These are phyloP conservation scores for Oldenlandia corymbosa DNA, from an alignment of 257 asterid species.

Conservation along the genomic window DNA sequence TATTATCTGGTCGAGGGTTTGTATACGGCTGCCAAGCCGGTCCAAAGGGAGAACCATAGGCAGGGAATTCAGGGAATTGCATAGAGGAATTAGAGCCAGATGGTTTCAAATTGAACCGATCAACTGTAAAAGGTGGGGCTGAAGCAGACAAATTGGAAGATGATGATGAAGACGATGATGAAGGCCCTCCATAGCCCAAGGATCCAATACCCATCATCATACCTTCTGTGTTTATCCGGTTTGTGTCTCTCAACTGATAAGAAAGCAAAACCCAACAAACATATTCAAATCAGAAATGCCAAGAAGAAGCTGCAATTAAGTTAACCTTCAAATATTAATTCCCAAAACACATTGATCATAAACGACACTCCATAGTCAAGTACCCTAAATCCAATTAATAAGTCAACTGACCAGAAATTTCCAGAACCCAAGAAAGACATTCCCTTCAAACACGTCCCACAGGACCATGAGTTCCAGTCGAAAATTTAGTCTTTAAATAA, in stretches of 20 bases:
- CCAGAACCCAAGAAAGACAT: background rate
- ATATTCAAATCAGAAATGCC: slow-evolving; percentile 8
- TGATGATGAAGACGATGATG: slow-evolving; percentile 47
- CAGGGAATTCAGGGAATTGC: slow-evolving; percentile 40
- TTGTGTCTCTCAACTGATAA: slow-evolving; percentile 26
- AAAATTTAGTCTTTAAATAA: background rate
- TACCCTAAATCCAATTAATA: slow-evolving; percentile 45
- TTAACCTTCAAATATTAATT: background rate
- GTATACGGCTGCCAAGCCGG: slow-evolving; percentile 47
- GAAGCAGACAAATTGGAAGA: slow-evolving; percentile 76
- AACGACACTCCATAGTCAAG: slow-evolving; percentile 52
- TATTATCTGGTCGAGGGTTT: slow-evolving; percentile 37
- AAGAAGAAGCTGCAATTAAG: background rate
- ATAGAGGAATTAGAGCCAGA: slow-evolving; percentile 35
- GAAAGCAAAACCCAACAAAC: slow-evolving; percentile 18
- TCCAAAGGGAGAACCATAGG: slow-evolving; percentile 36
- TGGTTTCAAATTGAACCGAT: slow-evolving; percentile 54
- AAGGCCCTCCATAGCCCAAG: slow-evolving; percentile 55
- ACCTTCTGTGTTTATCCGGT: background rate
- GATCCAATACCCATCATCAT: slow-evolving; percentile 69
- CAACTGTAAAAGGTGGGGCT: slow-evolving; percentile 97
- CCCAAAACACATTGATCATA: slow-evolving; percentile 23
- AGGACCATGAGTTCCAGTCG: background rate
- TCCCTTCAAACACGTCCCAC: background rate
- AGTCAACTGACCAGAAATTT: background rate